A percentile compares a stretch with the other conserved stretches of the same genome.
Conservation (phyloP, 1,139 yeast species). For the Nadsonia starkeyi-henricii region DNA sequence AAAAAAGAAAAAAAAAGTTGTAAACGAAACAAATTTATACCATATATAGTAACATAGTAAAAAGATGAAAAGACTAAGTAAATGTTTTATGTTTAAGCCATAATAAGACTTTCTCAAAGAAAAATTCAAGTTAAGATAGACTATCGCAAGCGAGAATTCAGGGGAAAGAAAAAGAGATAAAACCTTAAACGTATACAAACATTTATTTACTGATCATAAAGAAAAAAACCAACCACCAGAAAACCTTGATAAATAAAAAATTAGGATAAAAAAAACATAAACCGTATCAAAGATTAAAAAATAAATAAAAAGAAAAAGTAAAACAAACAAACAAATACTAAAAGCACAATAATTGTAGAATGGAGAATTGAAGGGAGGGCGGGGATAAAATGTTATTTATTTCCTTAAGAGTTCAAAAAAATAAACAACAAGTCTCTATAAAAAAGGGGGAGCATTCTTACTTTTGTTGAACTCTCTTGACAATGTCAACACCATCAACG, state of each 20-base stretch:
- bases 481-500: constrained; percentile 92
- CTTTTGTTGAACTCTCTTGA: constrained; percentile 21
- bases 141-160: too few species aligned
- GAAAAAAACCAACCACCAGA: not conserved
- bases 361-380: not conserved
- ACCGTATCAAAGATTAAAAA: not conserved
- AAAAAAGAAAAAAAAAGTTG: too few species aligned
- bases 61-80: too few species aligned
- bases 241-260: not conserved
- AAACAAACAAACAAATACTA: not conserved
- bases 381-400: not conserved
- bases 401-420: not conserved
- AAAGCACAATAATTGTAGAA: not conserved
- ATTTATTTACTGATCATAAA: not conserved
- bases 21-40: too few species aligned
- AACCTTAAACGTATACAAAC: not conserved
- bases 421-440: not conserved
- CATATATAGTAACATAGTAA: too few species aligned
- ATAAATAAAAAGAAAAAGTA: not conserved
- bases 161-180: too few species aligned
- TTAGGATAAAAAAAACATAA: not conserved
- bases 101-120: too few species aligned
- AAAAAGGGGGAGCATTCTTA: not conserved
- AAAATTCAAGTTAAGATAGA: too few species aligned
- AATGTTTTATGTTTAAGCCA: too few species aligned